Evolutionary conservation across 1,284 basidiomycete species (phyloP), one percentile per base, ranked within the genome.

Genomic region (Meira miltonrushii): DNA sequence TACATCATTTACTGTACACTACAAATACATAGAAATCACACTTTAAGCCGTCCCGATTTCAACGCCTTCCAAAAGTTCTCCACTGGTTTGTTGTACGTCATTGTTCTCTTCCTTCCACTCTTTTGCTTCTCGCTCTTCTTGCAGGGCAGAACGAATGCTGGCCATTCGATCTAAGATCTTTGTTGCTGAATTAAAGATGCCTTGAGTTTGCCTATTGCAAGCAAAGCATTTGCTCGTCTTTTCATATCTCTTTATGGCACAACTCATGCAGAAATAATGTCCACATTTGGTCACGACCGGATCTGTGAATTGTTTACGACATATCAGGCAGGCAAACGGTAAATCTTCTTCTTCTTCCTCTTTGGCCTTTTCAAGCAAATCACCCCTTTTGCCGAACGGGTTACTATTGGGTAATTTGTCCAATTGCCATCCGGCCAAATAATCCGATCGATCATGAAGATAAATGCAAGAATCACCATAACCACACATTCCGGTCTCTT

Each of bases 401-500:
- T n/a, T 23, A 1, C 59, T 61, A 50, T 78, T 72, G 25, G 78
- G 74, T 2, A 79, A 67, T 44, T 74, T 80, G 82, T 97, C 93
- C 56, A 99, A 84, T 80, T 99, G 94, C 95, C 95, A 99, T 46
- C 95, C 95, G 10, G 89, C 88, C 37, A 98, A 85, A 80, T 99
- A 96, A 74, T 85, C 84, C 57, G 82, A 82, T 51, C 84, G 79
- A 88, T 79, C 75, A 67, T 77, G 78, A 40, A 74, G 68, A 72
- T 72, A 77, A 62, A 97, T 98, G 82, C 94, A 99, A 8, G 91
- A 93, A 80, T 99, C 95, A 33, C 95, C 95, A 78, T 95, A 99
- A 3, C 95, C 95, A 80, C 94, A 99, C 79, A 92, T 98, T 0
- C 95, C 95, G 46, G 94, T 98, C 81, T 98, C 94, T 85, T 96